These are phyloP conservation scores for Penicillium paxilli DNA, from an alignment of 495 filamentous ascomycete species.

Conservation along the genomic window DNA sequence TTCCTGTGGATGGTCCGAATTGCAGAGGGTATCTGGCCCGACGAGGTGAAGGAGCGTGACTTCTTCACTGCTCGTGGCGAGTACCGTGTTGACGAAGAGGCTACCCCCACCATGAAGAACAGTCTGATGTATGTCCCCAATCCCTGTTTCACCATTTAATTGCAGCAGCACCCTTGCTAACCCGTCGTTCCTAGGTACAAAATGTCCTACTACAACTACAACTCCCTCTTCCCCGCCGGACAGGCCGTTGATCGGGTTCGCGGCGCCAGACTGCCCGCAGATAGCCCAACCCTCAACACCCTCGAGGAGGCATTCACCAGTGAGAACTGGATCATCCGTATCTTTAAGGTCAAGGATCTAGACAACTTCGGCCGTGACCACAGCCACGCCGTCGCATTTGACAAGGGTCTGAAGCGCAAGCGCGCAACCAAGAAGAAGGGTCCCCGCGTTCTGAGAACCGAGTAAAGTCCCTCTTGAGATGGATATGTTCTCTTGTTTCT, in stretches of 20 bases:
- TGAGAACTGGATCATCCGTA: slow-evolving; percentile 99
- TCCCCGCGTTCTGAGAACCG: slow-evolving; percentile 77
- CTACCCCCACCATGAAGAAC: slow-evolving; percentile 98
- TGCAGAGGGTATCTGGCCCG: slow-evolving; percentile 98
- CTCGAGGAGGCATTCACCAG: slow-evolving; percentile 97
- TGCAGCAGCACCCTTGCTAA: slow-evolving; percentile 34
- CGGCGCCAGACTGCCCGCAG: slow-evolving; percentile 73
- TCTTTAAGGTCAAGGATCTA: slow-evolving; percentile 99
- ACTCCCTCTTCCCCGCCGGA: slow-evolving; percentile 85
- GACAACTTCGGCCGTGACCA: slow-evolving; percentile 96
- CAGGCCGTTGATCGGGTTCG: slow-evolving; percentile 93
- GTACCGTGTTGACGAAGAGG: slow-evolving; percentile 90
- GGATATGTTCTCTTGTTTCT: slow-evolving; percentile 1
- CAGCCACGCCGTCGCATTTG: slow-evolving; percentile 79
- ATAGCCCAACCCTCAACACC: slow-evolving; percentile 82
- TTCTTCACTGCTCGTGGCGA: slow-evolving; percentile 96
- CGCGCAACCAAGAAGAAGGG: slow-evolving; percentile 78
- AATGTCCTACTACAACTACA: slow-evolving; percentile 99
- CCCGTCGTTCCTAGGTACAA: slow-evolving; percentile 73
- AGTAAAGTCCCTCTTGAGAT: slow-evolving; percentile 52
- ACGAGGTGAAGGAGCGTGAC: slow-evolving; percentile 95
- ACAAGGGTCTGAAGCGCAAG: slow-evolving; percentile 93
- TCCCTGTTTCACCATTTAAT: background rate
- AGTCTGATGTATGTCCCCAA: slow-evolving; percentile 80
- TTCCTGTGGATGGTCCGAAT: slow-evolving; percentile 99